Conservation (phyloP, 2,329 filamentous ascomycete species). For the Hymenoscyphus repandus region DNA sequence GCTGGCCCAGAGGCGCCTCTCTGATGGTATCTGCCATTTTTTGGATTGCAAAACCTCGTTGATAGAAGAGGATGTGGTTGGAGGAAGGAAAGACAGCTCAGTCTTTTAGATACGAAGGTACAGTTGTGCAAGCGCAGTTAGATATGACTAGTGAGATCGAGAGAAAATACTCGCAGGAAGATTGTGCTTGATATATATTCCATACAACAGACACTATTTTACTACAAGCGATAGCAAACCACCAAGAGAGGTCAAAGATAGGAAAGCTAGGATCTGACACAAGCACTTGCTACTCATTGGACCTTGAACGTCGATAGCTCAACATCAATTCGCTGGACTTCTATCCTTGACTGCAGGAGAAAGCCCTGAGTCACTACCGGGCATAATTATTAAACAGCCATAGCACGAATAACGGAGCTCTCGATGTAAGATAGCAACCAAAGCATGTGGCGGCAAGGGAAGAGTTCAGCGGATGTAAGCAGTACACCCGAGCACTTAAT, state of each 20-base stretch:
- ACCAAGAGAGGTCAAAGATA: neutral
- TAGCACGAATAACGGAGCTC: neutral
- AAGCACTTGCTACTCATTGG: too few species aligned
- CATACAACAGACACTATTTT: neutral
- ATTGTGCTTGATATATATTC: neutral
- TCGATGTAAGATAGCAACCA: neutral
- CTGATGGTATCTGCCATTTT: conserved; percentile 36
- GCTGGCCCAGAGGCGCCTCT: conserved; percentile 54
- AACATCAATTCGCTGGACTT: neutral
- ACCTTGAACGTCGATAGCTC: neutral
- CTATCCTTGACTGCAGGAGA: neutral
- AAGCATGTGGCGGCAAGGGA: neutral
- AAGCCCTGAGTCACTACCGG: neutral
- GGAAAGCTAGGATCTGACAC: neutral
- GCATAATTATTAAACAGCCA: neutral
- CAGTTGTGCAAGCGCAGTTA: too few species aligned
- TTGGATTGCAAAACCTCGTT: neutral
- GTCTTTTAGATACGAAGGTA: too few species aligned
- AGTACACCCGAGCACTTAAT: neutral
- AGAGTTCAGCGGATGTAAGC: neutral
- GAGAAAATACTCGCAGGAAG: neutral
- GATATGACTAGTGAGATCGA: neutral
- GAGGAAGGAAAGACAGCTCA: neutral
- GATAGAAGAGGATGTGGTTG: neutral
- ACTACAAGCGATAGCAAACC: neutral